Evolutionary conservation across 352 stramenopile genomes (phyloP).

Genomic region (Proteromonas lacertae): DNA sequence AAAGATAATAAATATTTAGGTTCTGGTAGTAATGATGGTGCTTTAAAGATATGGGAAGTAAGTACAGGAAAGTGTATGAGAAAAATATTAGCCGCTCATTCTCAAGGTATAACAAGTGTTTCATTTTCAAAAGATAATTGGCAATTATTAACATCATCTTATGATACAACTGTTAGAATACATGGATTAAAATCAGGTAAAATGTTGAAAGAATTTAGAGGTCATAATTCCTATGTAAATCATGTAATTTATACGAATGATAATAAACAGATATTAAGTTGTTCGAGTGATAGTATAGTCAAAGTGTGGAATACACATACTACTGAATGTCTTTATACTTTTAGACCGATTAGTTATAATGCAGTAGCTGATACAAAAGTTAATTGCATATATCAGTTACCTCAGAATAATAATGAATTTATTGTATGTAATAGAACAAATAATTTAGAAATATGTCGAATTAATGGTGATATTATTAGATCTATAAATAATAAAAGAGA

Average conservation of each 20-base stretch:
- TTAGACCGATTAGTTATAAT: constrained; percentile 13
- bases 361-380: constrained; percentile 16
- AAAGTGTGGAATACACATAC: constrained; percentile 35
- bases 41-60: constrained; percentile 53
- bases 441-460: constrained; percentile 19
- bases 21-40: constrained; percentile 37
- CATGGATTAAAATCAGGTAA: constrained; percentile 55
- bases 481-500: constrained; percentile 6
- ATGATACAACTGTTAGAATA: constrained; percentile 42
- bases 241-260: constrained; percentile 24
- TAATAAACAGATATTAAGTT: constrained; percentile 15
- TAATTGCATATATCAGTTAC: constrained; percentile 19
- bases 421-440: constrained; percentile 22
- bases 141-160: constrained; percentile 45
- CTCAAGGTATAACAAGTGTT: constrained; percentile 28
- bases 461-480: constrained; percentile 29
- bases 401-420: constrained; percentile 22
- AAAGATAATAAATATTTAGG: constrained; percentile 37
- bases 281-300: constrained; percentile 30
- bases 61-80: constrained; percentile 22
- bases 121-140: constrained; percentile 32
- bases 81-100: constrained; percentile 29
- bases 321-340: constrained; percentile 25
- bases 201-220: constrained; percentile 45
- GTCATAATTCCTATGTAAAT: constrained; percentile 40